Evolutionary conservation across 1,284 basidiomycete genomes (phyloP), one percentile per base, ranked within the genome.

Genomic region (Ceratobasidium sp.): DNA sequence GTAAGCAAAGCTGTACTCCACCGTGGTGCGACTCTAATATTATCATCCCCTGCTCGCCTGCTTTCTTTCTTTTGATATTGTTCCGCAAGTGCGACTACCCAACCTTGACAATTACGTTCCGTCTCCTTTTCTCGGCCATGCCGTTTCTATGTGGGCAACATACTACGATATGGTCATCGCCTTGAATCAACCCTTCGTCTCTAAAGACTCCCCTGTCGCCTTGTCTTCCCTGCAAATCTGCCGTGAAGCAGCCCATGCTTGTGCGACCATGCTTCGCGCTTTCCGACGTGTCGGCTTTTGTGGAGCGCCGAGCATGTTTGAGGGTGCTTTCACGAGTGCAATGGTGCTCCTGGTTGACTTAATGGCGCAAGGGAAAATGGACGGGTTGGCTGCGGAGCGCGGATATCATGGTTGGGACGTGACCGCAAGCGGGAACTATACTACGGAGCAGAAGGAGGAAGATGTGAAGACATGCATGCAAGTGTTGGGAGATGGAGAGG

Each of bases 391-490:
- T 24, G 22, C 29, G 17, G 15, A 56, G 22, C 22, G 29, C 22
- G 54, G 54, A 31, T 8, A 27, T 6, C 22, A 15, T 24, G 27
- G 22, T 56, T 41, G 7, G 11, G 27, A 29, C 29, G 19, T 27
- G 4, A 41, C 33, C 57, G 19, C 29, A n/a, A 19, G 17, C 33
- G 17, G 19, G 29, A 14, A 41, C 6, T 41, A 60, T 36, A 60
- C 57, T 17, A n/a, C 41, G 29, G 57, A 60, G 29, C 57, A 60
- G 33, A 60, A 60, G n/a, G 57, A 60, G 19, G 57, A 60, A 44
- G 57, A 60, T 44, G 19, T 60, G 57, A 33, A 33, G 33, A 44
- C 22, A 44, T 60, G 57, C 24, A 60, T 60, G 31, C 29, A 9
- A 3, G 24, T 60, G 9, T 19, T 60, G 2, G 36, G 19, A 36